Base-by-base conservation (phyloP, 78 protist species). In the Tieghemostelium lacteum region DNA sequence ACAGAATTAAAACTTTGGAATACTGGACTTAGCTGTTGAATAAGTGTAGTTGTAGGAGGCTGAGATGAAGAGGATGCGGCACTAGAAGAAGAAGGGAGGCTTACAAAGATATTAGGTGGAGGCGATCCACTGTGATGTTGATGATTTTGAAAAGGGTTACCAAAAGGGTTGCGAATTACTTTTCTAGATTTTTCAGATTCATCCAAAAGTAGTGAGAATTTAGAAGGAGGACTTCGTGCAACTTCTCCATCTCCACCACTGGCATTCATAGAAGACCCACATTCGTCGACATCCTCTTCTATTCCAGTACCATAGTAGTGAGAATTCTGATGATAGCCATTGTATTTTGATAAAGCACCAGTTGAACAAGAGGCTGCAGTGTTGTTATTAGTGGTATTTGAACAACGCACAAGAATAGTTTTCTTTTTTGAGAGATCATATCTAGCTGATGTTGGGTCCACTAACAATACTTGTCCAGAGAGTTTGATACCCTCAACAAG, bases 401-500 rank as follows among this genome's bases (percentile, higher is more conserved):
- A 42, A 28, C 77, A 83, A 29, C 78, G 54, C n/a, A 83, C 72
- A 14, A 83, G 34, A n/a, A 83, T 69, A 49, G 91, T 69, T 50
- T 83, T 83, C 14, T 40, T 12, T 28, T 83, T 83, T 22, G 91
- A 64, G 6, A 69, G 58, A 70, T 83, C 91, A 60, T 58, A 60
- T 22, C 91, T 39, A 10, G 91, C 91, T 1, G 91, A 83, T 26
- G 78, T 33, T 57, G 91, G 63, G 24, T 83, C 91, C 28, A 83
- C 75, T 39, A 83, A 33, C 19, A 83, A 36, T 31, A 58, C 19
- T 69, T 83, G 91, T 3, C 37, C 63, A 20, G 63, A 40, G 19
- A 83, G 52, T 69, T 57, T 83, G 69, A 83, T 73, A 42, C 91
- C 91, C 33, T 83, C 91, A n/a, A 83, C 91, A 19, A 83, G 66